Evolutionary conservation across 106 monocot species (phyloP).

Genomic region (Allium cepa): DNA sequence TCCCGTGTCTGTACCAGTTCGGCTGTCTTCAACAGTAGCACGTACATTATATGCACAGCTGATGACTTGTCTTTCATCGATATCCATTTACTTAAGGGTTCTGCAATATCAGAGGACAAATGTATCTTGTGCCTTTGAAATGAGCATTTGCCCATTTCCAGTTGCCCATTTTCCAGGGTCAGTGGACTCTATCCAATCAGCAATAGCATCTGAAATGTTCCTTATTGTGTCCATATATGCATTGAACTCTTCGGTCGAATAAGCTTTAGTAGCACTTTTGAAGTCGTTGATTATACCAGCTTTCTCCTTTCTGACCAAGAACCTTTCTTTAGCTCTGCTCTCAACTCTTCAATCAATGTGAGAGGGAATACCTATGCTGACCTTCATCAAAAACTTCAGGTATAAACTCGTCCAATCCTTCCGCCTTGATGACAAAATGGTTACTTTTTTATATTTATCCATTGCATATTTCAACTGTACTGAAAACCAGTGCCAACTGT

Average conservation of each 20-base stretch:
- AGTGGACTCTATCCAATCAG: constrained; percentile 55
- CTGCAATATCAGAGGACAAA: constrained; percentile 40
- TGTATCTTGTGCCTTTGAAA: constrained; percentile 55
- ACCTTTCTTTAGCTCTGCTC: constrained; percentile 47
- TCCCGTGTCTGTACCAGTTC: constrained; percentile 53
- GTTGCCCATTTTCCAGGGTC: constrained; percentile 82
- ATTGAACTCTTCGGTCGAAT: constrained; percentile 63
- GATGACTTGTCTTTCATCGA: constrained; percentile 50
- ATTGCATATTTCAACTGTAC: constrained; percentile 57
- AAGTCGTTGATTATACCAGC: constrained; percentile 33
- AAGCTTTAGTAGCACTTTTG: constrained; percentile 36
- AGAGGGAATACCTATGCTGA: constrained; percentile 41
- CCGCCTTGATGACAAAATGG: constrained; percentile 52
- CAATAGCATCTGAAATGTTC: constrained; percentile 46
- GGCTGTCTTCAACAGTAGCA: constrained; percentile 62
- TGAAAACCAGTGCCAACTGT: constrained; percentile 86
- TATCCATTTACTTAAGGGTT: constrained; percentile 46
- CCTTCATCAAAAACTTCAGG: constrained; percentile 52
- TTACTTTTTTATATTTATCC: constrained; percentile 25
- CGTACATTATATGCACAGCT: constrained; percentile 63
- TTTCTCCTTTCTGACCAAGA: constrained; percentile 38
- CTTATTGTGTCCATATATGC: constrained; percentile 53
- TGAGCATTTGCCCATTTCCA: constrained; percentile 80
- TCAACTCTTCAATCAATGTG: constrained; percentile 64
- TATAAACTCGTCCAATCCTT: constrained; percentile 42